These are phyloP conservation scores for Debaryomyces singareniensis DNA, from an alignment of 1,139 yeast species.

Conservation along the genomic window DNA sequence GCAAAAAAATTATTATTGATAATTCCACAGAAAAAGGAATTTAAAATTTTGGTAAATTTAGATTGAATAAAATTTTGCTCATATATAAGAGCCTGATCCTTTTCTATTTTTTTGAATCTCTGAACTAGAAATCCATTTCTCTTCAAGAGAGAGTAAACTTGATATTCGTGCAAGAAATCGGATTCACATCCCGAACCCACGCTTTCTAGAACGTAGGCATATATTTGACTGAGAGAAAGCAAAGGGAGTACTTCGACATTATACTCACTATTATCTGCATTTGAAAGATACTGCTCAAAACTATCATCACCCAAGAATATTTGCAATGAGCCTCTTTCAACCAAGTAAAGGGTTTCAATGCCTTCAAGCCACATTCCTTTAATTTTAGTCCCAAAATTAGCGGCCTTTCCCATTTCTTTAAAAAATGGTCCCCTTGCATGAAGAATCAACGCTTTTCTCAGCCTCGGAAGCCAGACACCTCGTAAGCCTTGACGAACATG, in stretches of 20 bases:
- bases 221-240: conserved; percentile 61
- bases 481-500: conserved; percentile 41
- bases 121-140: conserved; percentile 73
- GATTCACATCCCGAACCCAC: conserved; percentile 19
- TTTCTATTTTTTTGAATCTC: conserved; percentile 16
- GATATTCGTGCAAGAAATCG: conserved; percentile 48
- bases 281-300: conserved; percentile 10
- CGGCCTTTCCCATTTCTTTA: conserved; percentile 62
- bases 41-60: neutral
- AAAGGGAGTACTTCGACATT: conserved; percentile 24
- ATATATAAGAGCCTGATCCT: conserved; percentile 7
- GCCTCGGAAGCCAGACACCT: conserved; percentile 41
- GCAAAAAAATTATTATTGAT: neutral
- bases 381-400: conserved; percentile 13
- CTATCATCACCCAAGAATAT: conserved; percentile 34
- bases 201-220: conserved; percentile 50
- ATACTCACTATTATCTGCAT: conserved; percentile 16
- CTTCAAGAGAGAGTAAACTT: conserved; percentile 69
- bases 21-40: neutral
- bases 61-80: neutral
- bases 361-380: conserved; percentile 44
- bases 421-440: conserved; percentile 69
- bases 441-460: conserved; percentile 40
- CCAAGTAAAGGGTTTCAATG: conserved; percentile 69
- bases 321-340: conserved; percentile 76